Percentiles rank a stretch among this genome's conserved stretches.
Conservation (phyloP, 148 eudicot genomes). For the Mesembryanthemum crystallinum region DNA sequence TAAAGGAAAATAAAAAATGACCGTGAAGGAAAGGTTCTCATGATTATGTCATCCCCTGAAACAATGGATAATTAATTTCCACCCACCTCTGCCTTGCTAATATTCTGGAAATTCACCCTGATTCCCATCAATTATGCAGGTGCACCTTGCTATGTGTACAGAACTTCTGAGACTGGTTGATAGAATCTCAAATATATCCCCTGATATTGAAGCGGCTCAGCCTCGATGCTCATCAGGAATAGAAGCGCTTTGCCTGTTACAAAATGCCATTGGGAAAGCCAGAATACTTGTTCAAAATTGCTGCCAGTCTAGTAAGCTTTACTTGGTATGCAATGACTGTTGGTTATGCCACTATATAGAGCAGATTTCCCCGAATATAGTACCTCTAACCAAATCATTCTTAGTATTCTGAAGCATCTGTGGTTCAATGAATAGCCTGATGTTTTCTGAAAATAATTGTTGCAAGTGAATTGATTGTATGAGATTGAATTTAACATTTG, state of each 20-base stretch:
- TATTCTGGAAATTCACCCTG: not conserved
- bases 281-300: conserved; percentile 53
- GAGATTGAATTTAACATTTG: not conserved
- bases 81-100: not conserved
- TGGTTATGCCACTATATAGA: not conserved
- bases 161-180: conserved; percentile 46
- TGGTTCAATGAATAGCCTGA: not conserved
- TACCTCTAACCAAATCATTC: not conserved
- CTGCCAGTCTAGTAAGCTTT: conserved; percentile 73
- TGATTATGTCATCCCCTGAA: not conserved
- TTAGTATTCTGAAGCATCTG: not conserved
- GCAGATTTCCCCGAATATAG: not conserved
- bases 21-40: not conserved
- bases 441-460: not conserved
- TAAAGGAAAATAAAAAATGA: not conserved
- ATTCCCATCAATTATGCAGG: conserved; percentile 37
- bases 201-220: conserved; percentile 70
- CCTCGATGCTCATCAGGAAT: conserved; percentile 78
- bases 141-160: conserved; percentile 72
- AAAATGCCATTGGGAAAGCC: conserved; percentile 53
- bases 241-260: conserved; percentile 62
- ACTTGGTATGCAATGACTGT: conserved; percentile 56
- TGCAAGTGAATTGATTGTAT: not conserved
- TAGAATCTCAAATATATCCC: conserved; percentile 45
- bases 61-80: not conserved